A percentile compares a stretch with the other conserved stretches of the same genome.
Evolutionary conservation across 208 protist genomes (phyloP).

Genomic region (Trypanosoma caninum): DNA sequence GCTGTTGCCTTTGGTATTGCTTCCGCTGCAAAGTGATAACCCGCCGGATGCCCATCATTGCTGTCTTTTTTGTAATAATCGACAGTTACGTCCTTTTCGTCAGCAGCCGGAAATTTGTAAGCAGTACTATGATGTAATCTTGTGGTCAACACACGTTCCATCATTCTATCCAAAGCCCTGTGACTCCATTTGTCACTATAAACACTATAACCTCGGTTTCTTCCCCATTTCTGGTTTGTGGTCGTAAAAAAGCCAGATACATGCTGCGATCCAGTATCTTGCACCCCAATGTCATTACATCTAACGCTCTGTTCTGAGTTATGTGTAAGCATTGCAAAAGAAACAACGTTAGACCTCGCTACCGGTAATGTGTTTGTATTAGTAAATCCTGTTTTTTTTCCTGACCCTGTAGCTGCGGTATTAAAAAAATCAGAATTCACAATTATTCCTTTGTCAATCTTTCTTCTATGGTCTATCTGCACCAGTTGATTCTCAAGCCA

Average conservation of each 20-base stretch:
- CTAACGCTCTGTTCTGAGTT: background rate
- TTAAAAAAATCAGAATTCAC: background rate
- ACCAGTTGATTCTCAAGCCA: conserved; percentile 23
- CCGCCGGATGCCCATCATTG: too few species aligned
- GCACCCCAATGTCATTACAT: background rate
- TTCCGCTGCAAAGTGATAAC: background rate
- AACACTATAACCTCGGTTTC: background rate
- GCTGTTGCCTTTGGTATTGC: background rate
- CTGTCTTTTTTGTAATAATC: background rate
- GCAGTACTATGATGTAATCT: background rate
- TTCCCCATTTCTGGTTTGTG: background rate
- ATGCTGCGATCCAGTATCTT: too few species aligned
- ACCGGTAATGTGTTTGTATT: too few species aligned
- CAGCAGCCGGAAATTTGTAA: background rate
- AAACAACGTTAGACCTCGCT: too few species aligned
- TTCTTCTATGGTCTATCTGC: background rate
- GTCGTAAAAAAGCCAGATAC: background rate
- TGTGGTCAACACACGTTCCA: conserved; percentile 8
- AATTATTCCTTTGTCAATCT: background rate
- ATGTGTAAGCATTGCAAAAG: too few species aligned
- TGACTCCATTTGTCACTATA: background rate
- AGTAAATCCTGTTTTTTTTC: too few species aligned
- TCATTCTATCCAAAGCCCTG: conserved; percentile 1
- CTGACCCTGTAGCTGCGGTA: too few species aligned
- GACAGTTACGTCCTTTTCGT: background rate